Percentiles rank a stretch among this genome's conserved stretches.
These are phyloP conservation scores for Begonia peltatifolia DNA, from an alignment of 306 rosid genomes.

Conservation along the genomic window DNA sequence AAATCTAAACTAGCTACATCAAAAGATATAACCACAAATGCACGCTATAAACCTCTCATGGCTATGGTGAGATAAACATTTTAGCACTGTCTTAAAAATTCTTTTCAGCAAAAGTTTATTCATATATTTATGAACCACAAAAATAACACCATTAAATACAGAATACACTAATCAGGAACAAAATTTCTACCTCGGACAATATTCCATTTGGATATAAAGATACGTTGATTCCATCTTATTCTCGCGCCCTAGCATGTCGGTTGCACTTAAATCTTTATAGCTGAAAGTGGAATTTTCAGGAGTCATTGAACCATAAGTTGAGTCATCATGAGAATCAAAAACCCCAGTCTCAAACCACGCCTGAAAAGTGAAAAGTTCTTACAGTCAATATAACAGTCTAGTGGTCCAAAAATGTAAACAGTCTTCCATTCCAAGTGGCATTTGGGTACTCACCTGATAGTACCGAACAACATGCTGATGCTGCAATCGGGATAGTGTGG, in stretches of 20 bases:
- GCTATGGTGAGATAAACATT: too few species aligned
- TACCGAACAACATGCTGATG: constrained; percentile 95
- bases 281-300: constrained; percentile 56
- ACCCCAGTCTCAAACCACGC: constrained; percentile 96
- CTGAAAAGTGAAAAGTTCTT: constrained; percentile 47
- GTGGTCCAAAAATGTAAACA: background rate
- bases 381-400: constrained; percentile 14
- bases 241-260: constrained; percentile 44
- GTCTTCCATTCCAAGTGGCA: background rate
- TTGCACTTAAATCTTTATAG: constrained; percentile 30
- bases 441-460: constrained; percentile 48
- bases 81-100: too few species aligned
- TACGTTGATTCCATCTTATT: constrained; percentile 68
- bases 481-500: constrained; percentile 95
- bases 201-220: constrained; percentile 97
- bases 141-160: too few species aligned
- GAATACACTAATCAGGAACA: too few species aligned
- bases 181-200: constrained; percentile 60
- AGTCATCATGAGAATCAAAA: constrained; percentile 42
- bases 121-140: too few species aligned
- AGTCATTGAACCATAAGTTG: constrained; percentile 51
- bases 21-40: too few species aligned
- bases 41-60: too few species aligned
- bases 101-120: too few species aligned
- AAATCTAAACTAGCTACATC: too few species aligned